Base-by-base conservation (phyloP, 371 early-diverging fungal species). In the Mortierella sp. region DNA sequence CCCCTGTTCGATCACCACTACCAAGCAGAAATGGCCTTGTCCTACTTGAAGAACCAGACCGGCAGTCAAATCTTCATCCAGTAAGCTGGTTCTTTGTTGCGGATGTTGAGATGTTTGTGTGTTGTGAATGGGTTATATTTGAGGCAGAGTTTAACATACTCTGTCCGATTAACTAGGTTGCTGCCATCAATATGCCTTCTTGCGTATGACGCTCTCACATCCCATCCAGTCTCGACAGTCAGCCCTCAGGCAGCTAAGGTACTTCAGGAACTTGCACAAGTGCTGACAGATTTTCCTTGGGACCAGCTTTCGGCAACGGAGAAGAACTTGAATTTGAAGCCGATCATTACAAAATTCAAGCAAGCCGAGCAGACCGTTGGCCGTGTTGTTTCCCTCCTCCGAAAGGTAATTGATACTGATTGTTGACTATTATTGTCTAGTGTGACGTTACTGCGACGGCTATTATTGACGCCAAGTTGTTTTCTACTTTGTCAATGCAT, bases 141-240 rank as follows among this genome's bases (percentile, higher is more conserved):
- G 44, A 31, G 8, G 19, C 16, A 11, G 26, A 3, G 16, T 47
- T 21, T 89, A 19, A 71, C 10, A 19, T 31, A 13, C 26, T 14
- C 11, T 44, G 50, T 57, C 44, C 26, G 8, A 8, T 31, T 31
- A 31, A 3, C 28, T 72, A 93, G 95, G 21, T 84, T 97, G 28
- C 80, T 97, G 28, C 96, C 97, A 13, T 94, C 94, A 1, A 73
- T 95, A 45, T 93, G 94, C 9, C 81, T 96, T 26, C 91, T 96
- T 55, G 92, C 94, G 4, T 97, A 96, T 80, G 95, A 96, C 72
- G 91, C 94, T 0, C 88, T 97, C 8, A 88, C 90, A 13, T 88
- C 88, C 1, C 95, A 96, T 76, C 93, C 96, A 1, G 80, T 94
- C 14, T 83, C 91, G 5, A 84, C 90, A 19, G 88, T 88, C 50